phyloP scores from a whole-genome alignment of 306 rosid species.

The Hylodesmum podocarpum region DNA sequence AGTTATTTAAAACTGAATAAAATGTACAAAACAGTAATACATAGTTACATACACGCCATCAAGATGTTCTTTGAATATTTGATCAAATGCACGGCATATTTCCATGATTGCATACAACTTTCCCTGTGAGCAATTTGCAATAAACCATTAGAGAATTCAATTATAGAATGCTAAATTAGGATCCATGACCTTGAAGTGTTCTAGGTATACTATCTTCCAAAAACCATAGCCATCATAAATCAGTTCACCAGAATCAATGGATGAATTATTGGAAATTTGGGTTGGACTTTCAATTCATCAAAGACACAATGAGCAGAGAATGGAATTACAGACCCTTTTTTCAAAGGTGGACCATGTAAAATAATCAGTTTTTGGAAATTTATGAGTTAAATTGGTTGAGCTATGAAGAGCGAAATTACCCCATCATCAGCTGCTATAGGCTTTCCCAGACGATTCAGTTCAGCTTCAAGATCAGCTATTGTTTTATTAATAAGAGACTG shows the following conservation, averaged over 20 bases:
- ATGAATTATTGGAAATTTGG: conserved; percentile 11
- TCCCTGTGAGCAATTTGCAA: conserved; percentile 60
- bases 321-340: neutral
- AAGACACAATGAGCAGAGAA: neutral
- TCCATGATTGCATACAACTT: conserved; percentile 91
- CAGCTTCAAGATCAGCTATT: conserved; percentile 81
- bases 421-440: conserved; percentile 89
- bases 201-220: neutral
- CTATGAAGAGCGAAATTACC: conserved; percentile 51
- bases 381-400: neutral
- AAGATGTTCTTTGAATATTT: conserved; percentile 88
- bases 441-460: conserved; percentile 86
- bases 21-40: conserved; percentile 31
- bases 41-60: conserved; percentile 91
- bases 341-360: neutral
- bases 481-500: conserved; percentile 91
- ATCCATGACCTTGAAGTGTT: neutral
- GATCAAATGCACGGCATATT: conserved; percentile 85
- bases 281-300: neutral
- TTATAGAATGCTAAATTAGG: neutral
- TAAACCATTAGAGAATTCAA: conserved; percentile 21
- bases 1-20: neutral
- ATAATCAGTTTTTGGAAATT: neutral
- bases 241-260: conserved; percentile 7
- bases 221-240: neutral